Evolutionary conservation across 2,329 filamentous ascomycete genomes (phyloP), one percentile per base, ranked within the genome.

Genomic region (Venturia aucupariae): DNA sequence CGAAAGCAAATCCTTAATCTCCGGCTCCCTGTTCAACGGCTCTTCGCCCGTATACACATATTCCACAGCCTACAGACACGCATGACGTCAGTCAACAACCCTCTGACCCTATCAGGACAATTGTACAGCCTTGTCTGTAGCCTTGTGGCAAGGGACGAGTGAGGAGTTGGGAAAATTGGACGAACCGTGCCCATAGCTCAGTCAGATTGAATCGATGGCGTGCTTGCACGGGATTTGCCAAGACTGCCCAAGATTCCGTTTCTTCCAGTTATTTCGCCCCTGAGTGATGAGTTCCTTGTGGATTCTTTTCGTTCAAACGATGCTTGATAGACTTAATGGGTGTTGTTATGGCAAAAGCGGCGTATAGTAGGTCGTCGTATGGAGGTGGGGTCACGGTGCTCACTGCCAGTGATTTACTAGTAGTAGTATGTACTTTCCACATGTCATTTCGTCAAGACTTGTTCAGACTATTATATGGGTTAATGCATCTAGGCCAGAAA

Each of bases 11-110:
- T 78, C 72, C 63, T 76, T 69, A 17, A 79, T 66, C 38, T 76
- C 73, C 3, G 80, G 80, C 69, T 82, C 80, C 61, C 79, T 74
- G 67, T 81, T 81, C 55, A 81, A 72, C 60, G 80, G 80, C 61
- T 80, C 68, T 64, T 79, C 73, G 63, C 77, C 77, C 15, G 74
- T 72, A 62, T 78, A 77, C 62, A 78, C 75, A 60, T 63, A 62
- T n/a, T 51, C 60, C 24, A 30, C 59, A 61, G n/a, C 59, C 59
- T 61, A 38, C 7, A 35, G 35, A 57, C 4, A 35, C 27, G 30
- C 27, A 57, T 57, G 51, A 57, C 51, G 51, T 57, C 51, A 57
- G 51, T 57, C 51, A 1, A 19, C 30, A 32, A 30, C 8, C 15
- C 30, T n/a, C 11, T n/a, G 15, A 35, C 51, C 51, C 30, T 13